Percentiles rank a stretch among this genome's conserved stretches.
phyloP scores from a whole-genome alignment of 1,139 yeast species.

The Sugiyamaella paludigena region DNA sequence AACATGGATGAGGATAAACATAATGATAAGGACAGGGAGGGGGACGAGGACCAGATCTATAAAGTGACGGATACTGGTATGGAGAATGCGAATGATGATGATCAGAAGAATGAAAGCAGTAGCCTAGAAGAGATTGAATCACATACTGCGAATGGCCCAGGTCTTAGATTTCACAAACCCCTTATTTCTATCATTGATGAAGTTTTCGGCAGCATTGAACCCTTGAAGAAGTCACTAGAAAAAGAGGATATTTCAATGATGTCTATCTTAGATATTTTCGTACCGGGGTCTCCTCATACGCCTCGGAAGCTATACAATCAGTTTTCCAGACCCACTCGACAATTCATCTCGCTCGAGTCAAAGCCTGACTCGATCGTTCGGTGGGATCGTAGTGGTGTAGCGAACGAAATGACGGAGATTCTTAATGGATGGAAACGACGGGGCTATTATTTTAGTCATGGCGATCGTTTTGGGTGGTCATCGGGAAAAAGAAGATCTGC shows the following conservation, averaged over 20 bases:
- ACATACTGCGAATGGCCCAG: too few species aligned
- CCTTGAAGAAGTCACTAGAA: too few species aligned
- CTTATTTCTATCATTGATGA: background rate
- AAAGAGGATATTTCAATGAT: too few species aligned
- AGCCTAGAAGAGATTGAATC: too few species aligned
- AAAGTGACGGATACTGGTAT: too few species aligned
- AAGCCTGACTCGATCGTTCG: slow-evolving; percentile 28
- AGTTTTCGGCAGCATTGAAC: too few species aligned
- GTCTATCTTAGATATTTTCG: slow-evolving; percentile 14
- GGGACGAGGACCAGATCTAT: too few species aligned
- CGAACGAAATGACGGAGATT: slow-evolving; percentile 22
- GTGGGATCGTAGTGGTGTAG: slow-evolving; percentile 25
- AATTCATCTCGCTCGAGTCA: slow-evolving; percentile 26
- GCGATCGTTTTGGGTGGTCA: slow-evolving; percentile 9
- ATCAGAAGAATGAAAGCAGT: too few species aligned
- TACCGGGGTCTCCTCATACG: slow-evolving; percentile 6
- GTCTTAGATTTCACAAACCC: background rate
- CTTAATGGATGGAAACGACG: slow-evolving; percentile 22
- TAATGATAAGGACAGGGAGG: too few species aligned
- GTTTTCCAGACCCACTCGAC: slow-evolving; percentile 33
- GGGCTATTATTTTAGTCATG: background rate
- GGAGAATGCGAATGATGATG: too few species aligned
- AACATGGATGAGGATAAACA: too few species aligned
- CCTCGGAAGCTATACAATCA: slow-evolving; percentile 30
- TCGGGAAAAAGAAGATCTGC: slow-evolving; percentile 1